Evolutionary conservation across 1,284 basidiomycete genomes (phyloP), one percentile per base, ranked within the genome.

Genomic region (Boletellus deceptivus): DNA sequence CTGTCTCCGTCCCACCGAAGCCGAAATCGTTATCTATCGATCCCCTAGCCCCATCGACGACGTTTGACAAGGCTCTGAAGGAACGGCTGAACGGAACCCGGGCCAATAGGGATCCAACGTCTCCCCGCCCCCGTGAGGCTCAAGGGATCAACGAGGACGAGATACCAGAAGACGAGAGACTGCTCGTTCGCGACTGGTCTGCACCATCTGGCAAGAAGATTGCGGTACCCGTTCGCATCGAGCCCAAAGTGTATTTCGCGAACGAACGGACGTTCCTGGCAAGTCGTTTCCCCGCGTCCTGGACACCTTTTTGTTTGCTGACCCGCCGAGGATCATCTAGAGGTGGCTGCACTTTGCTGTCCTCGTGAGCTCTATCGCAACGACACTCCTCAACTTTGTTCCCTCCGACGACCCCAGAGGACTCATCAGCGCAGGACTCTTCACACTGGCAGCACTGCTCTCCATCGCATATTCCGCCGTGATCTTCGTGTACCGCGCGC

Each of bases 241-340:
- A 99, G 72, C 96, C 96, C 34, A 99, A 99, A 73, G 94, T 97
- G 7, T 97, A 97, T 67, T 99, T 98, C 69, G 96, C 96, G 3
- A 91, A 91, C 42, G 96, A 98, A 70, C 78, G 93, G 52, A 95
- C 93, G n/a, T 92, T 90, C 75, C 66, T 91, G 68, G 89, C 88
- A 64, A 65, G 83, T 71, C 48, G 22, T 44, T 53, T 59, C 43
- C 25, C n/a, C 49, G 52, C n/a, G 24, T 43, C 43, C 6, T 8
- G 18, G 46, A 60, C 45, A 48, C 20, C 13, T 44, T 29, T 43
- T 29, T 27, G 41, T 29, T 31, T 31, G 33, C 50, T 68, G 39
- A 68, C 14, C 4, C 10, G 14, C 6, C 27, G 33, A 14, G 35
- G 11, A 51, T 27, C 40, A 33, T 62, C 22, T n/a, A 94, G 86